Percentiles rank a stretch among this genome's conserved stretches.
These are phyloP conservation scores for Colletotrichum agaves DNA, from an alignment of 2,329 filamentous ascomycete genomes.

Conservation along the genomic window DNA sequence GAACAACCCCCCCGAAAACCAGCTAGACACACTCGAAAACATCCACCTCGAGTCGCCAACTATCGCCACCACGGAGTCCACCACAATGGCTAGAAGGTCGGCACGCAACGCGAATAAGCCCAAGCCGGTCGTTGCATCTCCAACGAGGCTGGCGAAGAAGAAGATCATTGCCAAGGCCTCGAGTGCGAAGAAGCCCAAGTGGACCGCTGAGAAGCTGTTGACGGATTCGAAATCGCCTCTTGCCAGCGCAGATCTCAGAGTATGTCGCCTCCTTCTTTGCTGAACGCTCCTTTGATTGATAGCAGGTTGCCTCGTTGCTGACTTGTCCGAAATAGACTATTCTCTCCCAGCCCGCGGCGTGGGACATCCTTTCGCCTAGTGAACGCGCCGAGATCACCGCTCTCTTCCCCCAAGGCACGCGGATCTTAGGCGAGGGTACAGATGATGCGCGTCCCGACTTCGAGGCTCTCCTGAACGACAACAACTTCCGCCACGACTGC, in stretches of 20 bases:
- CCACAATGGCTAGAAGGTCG: slow-evolving; percentile 23
- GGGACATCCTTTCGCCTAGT: slow-evolving; percentile 48
- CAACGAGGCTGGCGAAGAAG: slow-evolving; percentile 13
- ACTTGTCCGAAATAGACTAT: slow-evolving; percentile 44
- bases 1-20: neutral
- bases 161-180: slow-evolving; percentile 39
- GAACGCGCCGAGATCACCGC: slow-evolving; percentile 51
- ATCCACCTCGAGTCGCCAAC: slow-evolving; percentile 4
- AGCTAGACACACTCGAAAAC: slow-evolving; percentile 8
- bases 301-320: neutral
- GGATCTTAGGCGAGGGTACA: slow-evolving; percentile 49
- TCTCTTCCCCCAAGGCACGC: slow-evolving; percentile 50
- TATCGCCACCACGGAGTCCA: neutral
- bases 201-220: slow-evolving; percentile 50
- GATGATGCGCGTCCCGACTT: slow-evolving; percentile 54
- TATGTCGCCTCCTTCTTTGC: slow-evolving; percentile 37
- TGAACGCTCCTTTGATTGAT: too few relatives aligned
- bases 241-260: slow-evolving; percentile 51
- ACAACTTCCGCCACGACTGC: slow-evolving; percentile 61
- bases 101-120: slow-evolving; percentile 24
- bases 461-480: slow-evolving; percentile 56
- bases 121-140: slow-evolving; percentile 10
- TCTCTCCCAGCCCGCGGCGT: slow-evolving; percentile 51
- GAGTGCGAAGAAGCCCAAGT: slow-evolving; percentile 46
- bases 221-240: slow-evolving; percentile 52